These are phyloP conservation scores for Rhodotorula diobovata DNA, from an alignment of 768 basidiomycete genomes.

Conservation along the genomic window DNA sequence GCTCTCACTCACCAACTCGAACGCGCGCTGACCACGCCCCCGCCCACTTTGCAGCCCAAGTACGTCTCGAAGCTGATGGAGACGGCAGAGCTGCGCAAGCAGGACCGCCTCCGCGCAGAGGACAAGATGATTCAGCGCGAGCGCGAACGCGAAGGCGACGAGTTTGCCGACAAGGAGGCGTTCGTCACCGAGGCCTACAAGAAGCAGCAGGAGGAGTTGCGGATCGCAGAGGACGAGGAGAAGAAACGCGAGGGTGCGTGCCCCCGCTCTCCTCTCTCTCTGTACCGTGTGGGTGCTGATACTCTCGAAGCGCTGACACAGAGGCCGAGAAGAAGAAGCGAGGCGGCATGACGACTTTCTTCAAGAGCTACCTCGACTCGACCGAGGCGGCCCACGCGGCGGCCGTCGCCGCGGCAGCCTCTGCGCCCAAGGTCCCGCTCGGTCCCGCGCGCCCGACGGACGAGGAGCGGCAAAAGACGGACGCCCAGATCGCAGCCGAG, in stretches of 20 bases:
- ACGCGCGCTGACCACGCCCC: background rate
- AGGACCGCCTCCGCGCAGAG: conserved; percentile 88
- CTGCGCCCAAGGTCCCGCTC: conserved; percentile 41
- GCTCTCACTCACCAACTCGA: background rate
- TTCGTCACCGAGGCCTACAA: conserved; percentile 98
- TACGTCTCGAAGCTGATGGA: conserved; percentile 76
- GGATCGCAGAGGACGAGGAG: conserved; percentile 89
- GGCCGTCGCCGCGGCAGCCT: conserved; percentile 63
- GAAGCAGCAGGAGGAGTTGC: conserved; percentile 87
- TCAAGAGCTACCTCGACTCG: conserved; percentile 48
- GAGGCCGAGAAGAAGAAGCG: conserved; percentile 45
- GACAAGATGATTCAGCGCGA: conserved; percentile 96
- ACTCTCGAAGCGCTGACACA: conserved; percentile 8
- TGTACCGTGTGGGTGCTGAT: background rate
- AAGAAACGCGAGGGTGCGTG: conserved; percentile 72
- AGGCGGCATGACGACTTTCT: conserved; percentile 47
- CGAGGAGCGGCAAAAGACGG: conserved; percentile 53
- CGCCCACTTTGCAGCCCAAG: conserved; percentile 62
- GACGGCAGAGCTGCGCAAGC: conserved; percentile 76
- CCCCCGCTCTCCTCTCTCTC: background rate
- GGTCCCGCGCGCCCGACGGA: conserved; percentile 15
- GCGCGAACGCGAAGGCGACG: conserved; percentile 86
- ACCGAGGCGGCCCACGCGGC: conserved; percentile 60
- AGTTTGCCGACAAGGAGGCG: conserved; percentile 89
- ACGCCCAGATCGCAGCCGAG: conserved; percentile 63